Evolutionary conservation across 805 yeast species (phyloP).

Genomic region (Nakazawaea populi): DNA sequence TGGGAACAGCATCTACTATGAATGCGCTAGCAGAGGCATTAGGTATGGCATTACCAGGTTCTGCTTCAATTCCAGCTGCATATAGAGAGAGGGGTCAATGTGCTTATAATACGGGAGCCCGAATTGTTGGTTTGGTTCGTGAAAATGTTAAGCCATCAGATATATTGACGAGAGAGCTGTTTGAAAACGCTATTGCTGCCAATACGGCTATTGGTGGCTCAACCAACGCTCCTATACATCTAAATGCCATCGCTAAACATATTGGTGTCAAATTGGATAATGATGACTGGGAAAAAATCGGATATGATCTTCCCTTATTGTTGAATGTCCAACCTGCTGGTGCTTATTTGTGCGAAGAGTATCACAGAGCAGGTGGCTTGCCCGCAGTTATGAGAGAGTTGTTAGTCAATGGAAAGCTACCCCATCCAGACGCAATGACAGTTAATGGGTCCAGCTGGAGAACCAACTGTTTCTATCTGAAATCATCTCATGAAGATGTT

Average conservation of each 20-base stretch:
- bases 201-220: constrained; percentile 14
- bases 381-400: constrained; percentile 16
- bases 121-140: constrained; percentile 12
- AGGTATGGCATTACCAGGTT: constrained; percentile 14
- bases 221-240: constrained; percentile 14
- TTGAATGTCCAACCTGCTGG: constrained; percentile 15
- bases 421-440: constrained; percentile 16
- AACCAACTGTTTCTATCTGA: constrained; percentile 12
- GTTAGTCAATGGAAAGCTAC: constrained; percentile 12
- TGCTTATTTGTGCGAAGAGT: constrained; percentile 16
- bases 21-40: constrained; percentile 15
- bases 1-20: constrained; percentile 16
- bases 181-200: constrained; percentile 15
- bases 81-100: constrained; percentile 14
- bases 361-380: constrained; percentile 18
- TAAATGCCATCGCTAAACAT: constrained; percentile 15
- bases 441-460: constrained; percentile 16
- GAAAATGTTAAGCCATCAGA: constrained; percentile 13
- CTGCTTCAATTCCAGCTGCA: constrained; percentile 14
- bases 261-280: constrained; percentile 12
- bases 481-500: constrained; percentile 13
- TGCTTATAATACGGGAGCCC: constrained; percentile 12
- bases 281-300: constrained; percentile 14
- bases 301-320: constrained; percentile 12
- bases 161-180: constrained; percentile 14